phyloP scores from a whole-genome alignment of 257 asterid species.

The Solanum bulbocastanum region DNA sequence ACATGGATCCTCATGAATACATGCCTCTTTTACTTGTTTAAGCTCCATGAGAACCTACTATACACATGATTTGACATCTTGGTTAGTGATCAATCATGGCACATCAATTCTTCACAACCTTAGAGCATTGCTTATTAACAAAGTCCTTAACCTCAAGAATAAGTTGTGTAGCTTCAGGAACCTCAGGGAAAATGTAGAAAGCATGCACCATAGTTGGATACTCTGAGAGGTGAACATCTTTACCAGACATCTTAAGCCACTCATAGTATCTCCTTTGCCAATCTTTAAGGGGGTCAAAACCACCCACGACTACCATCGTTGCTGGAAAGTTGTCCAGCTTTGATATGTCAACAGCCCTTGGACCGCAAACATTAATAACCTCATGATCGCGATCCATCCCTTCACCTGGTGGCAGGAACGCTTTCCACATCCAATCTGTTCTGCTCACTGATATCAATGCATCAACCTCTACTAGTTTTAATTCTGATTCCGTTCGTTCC shows the following conservation, averaged over 20 bases:
- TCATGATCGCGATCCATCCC: constrained; percentile 46
- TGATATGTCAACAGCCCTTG: constrained; percentile 53
- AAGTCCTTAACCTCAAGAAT: constrained; percentile 28
- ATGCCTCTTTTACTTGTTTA: background rate
- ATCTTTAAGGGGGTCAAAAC: constrained; percentile 61
- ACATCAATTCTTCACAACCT: background rate
- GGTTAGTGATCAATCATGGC: background rate
- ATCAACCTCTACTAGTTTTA: constrained; percentile 25
- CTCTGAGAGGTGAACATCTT: constrained; percentile 40
- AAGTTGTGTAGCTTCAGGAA: constrained; percentile 42
- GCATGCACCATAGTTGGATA: constrained; percentile 70
- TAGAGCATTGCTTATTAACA: constrained; percentile 30
- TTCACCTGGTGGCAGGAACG: constrained; percentile 29
- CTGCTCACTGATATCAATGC: constrained; percentile 19
- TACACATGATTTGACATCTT: background rate
- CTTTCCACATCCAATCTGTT: constrained; percentile 64
- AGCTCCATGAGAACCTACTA: background rate
- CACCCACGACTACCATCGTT: constrained; percentile 53
- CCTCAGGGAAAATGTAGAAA: constrained; percentile 53
- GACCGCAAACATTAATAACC: constrained; percentile 63
- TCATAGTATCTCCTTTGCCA: constrained; percentile 60
- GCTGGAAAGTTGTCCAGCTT: constrained; percentile 43
- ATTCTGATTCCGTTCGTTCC: constrained; percentile 49
- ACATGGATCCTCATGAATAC: background rate
- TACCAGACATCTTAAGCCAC: constrained; percentile 54